Conservation (phyloP, 2,329 filamentous ascomycete genomes). For the Hypoxylon sp. region DNA sequence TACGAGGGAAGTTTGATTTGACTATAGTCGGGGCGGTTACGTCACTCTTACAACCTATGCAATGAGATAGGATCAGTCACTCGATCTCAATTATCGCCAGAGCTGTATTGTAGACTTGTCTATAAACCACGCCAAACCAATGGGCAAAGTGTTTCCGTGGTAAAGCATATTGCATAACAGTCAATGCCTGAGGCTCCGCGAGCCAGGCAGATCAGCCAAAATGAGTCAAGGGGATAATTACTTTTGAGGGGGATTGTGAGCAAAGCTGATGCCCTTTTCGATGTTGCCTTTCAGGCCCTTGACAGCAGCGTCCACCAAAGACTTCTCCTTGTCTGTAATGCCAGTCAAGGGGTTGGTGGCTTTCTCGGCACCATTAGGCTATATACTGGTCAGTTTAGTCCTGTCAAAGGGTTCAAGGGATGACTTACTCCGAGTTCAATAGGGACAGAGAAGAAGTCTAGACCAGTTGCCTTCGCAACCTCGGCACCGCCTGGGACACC, state of each 20-base stretch:
- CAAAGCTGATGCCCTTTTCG: constrained; percentile 91
- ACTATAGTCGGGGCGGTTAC: constrained; percentile 37
- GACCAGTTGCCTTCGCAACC: constrained; percentile 84
- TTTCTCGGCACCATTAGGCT: constrained; percentile 89
- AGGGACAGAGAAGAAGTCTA: constrained; percentile 96
- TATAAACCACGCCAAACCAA: constrained; percentile 46
- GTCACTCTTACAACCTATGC: constrained; percentile 52
- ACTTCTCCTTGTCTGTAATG: constrained; percentile 90
- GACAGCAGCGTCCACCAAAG: constrained; percentile 80
- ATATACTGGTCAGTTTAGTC: constrained; percentile 43
- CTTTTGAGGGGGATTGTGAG: constrained; percentile 89
- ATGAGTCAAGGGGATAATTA: constrained; percentile 65
- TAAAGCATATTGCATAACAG: constrained; percentile 44
- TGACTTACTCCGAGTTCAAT: constrained; percentile 92
- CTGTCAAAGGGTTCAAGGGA: constrained; percentile 21
- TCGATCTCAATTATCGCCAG: constrained; percentile 42
- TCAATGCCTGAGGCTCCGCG: constrained; percentile 19
- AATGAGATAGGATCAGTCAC: constrained; percentile 50
- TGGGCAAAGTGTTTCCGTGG: constrained; percentile 40
- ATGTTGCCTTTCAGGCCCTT: constrained; percentile 92
- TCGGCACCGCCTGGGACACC: constrained; percentile 89
- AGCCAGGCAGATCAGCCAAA: constrained; percentile 38
- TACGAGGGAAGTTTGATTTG: constrained; percentile 18
- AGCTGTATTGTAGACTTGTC: constrained; percentile 40
- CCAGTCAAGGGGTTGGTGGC: constrained; percentile 81